These are phyloP conservation scores for Cryptococcus sp. DNA, from an alignment of 1,284 basidiomycete species.

Conservation along the genomic window DNA sequence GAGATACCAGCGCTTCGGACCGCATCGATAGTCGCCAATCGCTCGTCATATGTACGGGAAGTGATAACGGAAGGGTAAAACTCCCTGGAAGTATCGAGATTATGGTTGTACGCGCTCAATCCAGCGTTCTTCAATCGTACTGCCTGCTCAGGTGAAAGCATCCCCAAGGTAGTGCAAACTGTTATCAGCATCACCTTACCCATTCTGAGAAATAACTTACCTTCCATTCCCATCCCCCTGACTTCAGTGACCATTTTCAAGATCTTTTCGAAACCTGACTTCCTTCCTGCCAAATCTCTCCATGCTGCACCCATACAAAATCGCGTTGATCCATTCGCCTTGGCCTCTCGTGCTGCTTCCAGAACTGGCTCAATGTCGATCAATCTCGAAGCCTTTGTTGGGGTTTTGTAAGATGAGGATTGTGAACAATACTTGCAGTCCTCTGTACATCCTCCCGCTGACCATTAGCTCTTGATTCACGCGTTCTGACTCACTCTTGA, in stretches of 20 bases:
- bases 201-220: slow-evolving; percentile 21
- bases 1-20: slow-evolving; percentile 94
- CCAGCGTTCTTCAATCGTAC: slow-evolving; percentile 88
- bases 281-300: slow-evolving; percentile 90
- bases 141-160: slow-evolving; percentile 94
- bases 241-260: slow-evolving; percentile 83
- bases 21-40: slow-evolving; percentile 80
- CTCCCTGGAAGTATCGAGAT: slow-evolving; percentile 95
- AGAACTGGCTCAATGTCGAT: slow-evolving; percentile 91
- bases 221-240: slow-evolving; percentile 84
- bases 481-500: slow-evolving; percentile 70
- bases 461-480: background rate
- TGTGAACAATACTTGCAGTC: slow-evolving; percentile 99
- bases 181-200: slow-evolving; percentile 1
- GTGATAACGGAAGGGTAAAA: slow-evolving; percentile 97
- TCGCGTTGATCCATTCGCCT: slow-evolving; percentile 90
- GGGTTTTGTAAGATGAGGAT: slow-evolving; percentile 83
- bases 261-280: slow-evolving; percentile 91
- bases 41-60: slow-evolving; percentile 89
- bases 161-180: slow-evolving; percentile 97
- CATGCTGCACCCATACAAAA: slow-evolving; percentile 99
- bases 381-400: slow-evolving; percentile 81
- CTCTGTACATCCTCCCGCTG: slow-evolving; percentile 91
- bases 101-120: slow-evolving; percentile 94
- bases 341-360: slow-evolving; percentile 83